Evolutionary conservation across 140 eudicot species (phyloP).

Genomic region (Anethum foeniculum): DNA sequence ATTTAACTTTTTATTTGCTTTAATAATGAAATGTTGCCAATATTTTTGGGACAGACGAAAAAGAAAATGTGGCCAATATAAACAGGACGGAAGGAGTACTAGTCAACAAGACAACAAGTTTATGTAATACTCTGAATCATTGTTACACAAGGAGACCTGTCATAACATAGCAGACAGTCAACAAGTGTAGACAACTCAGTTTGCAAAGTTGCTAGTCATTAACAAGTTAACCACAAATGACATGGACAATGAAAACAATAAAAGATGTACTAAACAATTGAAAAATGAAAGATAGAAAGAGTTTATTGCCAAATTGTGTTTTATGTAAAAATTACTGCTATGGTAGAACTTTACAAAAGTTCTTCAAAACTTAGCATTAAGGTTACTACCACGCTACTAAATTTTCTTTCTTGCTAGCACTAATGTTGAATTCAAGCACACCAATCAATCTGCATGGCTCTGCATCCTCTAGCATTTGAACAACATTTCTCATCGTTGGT

Average conservation of each 20-base stretch:
- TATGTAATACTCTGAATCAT: no score
- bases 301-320: background rate
- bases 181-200: background rate
- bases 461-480: slow-evolving; percentile 38
- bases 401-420: background rate
- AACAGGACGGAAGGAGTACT: no score
- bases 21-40: no score
- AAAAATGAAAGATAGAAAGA: no score
- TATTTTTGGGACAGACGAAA: no score
- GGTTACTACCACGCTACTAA: background rate
- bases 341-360: background rate
- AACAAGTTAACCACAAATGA: background rate
- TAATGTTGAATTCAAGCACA: background rate
- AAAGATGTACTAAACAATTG: no score
- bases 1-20: no score
- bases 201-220: background rate
- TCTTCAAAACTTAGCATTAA: background rate
- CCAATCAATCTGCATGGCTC: slow-evolving; percentile 21
- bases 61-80: no score
- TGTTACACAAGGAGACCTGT: no score
- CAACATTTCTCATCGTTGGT: slow-evolving; percentile 36
- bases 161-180: no score
- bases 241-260: no score
- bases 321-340: background rate
- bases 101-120: no score